phyloP scores from a whole-genome alignment of 169 alveolate species.

The Plasmodium yoelii region DNA sequence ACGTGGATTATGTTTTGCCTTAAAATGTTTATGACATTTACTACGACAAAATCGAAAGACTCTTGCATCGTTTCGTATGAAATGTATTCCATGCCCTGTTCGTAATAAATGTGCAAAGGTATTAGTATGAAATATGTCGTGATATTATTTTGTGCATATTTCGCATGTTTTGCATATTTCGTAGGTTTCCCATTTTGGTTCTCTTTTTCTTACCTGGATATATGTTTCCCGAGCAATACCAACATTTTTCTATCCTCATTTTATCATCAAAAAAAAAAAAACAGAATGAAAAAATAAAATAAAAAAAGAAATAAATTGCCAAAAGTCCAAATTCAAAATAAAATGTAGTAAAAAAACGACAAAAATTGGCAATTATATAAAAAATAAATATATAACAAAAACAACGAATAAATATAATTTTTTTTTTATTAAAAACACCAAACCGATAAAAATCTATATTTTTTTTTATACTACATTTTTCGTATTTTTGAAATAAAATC shows the following conservation, averaged over 20 bases:
- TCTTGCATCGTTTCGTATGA: conserved; percentile 98
- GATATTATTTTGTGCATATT: background rate
- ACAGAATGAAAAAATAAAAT: background rate
- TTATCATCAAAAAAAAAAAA: background rate
- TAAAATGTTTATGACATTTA: conserved; percentile 98
- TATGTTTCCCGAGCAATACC: conserved; percentile 96
- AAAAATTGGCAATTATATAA: too few species aligned
- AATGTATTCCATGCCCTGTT: conserved; percentile 97
- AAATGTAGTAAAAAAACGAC: too few species aligned
- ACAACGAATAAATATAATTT: too few species aligned
- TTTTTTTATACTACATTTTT: too few species aligned
- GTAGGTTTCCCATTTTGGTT: background rate
- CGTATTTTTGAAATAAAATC: too few species aligned
- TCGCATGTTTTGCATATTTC: too few species aligned
- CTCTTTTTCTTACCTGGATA: conserved; percentile 91
- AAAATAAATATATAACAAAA: too few species aligned
- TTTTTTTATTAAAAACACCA: too few species aligned
- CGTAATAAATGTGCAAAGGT: background rate
- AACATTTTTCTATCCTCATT: conserved; percentile 97
- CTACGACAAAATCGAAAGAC: conserved; percentile 98
- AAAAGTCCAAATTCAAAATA: too few species aligned
- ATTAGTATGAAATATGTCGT: background rate
- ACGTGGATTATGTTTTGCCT: conserved; percentile 98
- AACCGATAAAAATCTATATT: too few species aligned
- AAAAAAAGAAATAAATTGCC: background rate